These are phyloP conservation scores for Puccinia horiana DNA, from an alignment of 1,284 basidiomycete species.

Conservation along the genomic window DNA sequence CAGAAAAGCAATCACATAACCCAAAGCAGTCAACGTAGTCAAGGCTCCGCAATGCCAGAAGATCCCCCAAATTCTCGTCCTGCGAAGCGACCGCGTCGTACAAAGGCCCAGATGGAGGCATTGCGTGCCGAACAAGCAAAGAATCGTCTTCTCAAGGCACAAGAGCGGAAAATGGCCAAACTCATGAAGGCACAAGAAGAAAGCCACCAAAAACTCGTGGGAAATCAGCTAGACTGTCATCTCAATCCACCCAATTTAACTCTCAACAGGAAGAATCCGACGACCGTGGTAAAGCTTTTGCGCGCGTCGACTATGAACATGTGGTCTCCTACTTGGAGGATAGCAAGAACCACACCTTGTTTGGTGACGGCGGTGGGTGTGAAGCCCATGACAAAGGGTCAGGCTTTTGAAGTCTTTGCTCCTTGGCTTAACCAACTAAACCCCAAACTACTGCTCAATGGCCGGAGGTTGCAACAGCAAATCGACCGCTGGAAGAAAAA, in stretches of 20 bases:
- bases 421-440: neutral
- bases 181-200: neutral
- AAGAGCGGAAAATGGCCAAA: neutral
- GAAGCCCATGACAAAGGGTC: neutral
- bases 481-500: neutral
- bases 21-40: too few species aligned
- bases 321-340: neutral
- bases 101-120: neutral
- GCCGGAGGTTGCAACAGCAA: neutral
- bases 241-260: neutral
- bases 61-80: too few species aligned
- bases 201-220: neutral
- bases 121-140: neutral
- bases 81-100: neutral
- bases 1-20: too few species aligned
- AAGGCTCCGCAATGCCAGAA: too few species aligned
- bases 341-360: neutral
- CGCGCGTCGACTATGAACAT: neutral
- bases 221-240: neutral
- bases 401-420: constrained; percentile 1
- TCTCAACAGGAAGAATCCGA: neutral
- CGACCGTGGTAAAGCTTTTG: neutral
- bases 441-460: neutral
- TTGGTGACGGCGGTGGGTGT: neutral
- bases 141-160: neutral